A percentile compares a stretch with the other conserved stretches of the same genome.
Evolutionary conservation across 2,329 filamentous ascomycete species (phyloP).

Genomic region (Colletotrichum godetiae): DNA sequence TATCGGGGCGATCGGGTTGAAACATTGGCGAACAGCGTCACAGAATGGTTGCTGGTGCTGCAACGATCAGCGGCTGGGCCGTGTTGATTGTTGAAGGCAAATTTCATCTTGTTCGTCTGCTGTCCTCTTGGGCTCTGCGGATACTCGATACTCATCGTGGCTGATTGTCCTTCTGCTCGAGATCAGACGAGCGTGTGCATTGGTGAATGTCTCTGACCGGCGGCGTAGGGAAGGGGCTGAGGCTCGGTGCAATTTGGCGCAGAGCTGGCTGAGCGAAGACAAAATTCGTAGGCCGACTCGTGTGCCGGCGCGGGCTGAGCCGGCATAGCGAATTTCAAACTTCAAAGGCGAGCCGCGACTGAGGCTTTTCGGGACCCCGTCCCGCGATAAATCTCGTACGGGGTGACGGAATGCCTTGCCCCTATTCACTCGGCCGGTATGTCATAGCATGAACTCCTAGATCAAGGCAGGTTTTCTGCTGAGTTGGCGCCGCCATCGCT

Average conservation of each 20-base stretch:
- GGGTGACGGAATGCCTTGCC: constrained; percentile 13
- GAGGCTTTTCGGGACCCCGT: constrained; percentile 2
- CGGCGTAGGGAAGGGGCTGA: constrained; percentile 27
- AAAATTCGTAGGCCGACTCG: constrained; percentile 19
- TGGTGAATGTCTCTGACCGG: constrained; percentile 1
- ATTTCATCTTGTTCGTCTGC: constrained; percentile 1
- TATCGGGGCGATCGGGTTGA: constrained; percentile 23
- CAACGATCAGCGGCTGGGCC: constrained; percentile 7
- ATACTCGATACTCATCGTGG: constrained; percentile 6
- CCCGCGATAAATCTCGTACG: not conserved
- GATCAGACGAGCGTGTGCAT: constrained; percentile 17
- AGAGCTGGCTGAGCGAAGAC: constrained; percentile 29
- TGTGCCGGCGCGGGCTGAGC: constrained; percentile 19
- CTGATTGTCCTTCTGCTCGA: constrained; percentile 6
- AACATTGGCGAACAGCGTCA: constrained; percentile 15
- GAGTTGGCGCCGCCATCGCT: not conserved
- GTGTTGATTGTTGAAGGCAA: not conserved
- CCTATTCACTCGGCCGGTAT: not conserved
- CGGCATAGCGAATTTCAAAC: not conserved
- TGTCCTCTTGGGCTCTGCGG: not conserved
- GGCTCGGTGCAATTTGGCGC: constrained; percentile 32
- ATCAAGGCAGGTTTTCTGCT: not conserved
- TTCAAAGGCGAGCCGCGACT: not conserved
- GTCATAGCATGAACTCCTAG: constrained; percentile 6
- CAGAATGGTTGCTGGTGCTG: not conserved